phyloP scores from a whole-genome alignment of 805 yeast species.

The Torulaspora franciscae region DNA sequence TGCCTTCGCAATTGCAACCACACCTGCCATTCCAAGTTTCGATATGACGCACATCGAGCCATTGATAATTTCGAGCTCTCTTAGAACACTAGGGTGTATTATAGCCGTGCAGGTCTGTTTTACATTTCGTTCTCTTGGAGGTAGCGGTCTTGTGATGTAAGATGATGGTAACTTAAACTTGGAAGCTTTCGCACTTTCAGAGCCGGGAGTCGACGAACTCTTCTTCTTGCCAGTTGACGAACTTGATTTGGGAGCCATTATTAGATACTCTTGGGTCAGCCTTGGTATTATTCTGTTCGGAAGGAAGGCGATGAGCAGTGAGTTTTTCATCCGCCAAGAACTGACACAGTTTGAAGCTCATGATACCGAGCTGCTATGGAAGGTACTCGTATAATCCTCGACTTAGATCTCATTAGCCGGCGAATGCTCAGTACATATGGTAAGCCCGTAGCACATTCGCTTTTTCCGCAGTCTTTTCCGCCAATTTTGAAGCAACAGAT shows the following conservation, averaged over 20 bases:
- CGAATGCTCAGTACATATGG: neutral
- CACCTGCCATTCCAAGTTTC: conserved; percentile 45
- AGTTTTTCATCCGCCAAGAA: neutral
- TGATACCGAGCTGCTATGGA: neutral
- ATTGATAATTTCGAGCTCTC: conserved; percentile 42
- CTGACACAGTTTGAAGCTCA: neutral
- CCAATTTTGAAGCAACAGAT: conserved; percentile 1
- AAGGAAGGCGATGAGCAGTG: conserved; percentile 9
- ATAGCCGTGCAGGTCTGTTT: conserved; percentile 39
- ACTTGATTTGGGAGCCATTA: conserved; percentile 32
- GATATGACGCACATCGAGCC: conserved; percentile 46
- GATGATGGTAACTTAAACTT: conserved; percentile 38
- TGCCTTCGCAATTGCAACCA: conserved; percentile 41
- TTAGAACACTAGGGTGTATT: conserved; percentile 43
- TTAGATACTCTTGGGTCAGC: neutral
- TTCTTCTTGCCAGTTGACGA: conserved; percentile 31
- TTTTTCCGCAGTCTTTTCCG: neutral
- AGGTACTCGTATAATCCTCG: neutral
- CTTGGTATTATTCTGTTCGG: neutral
- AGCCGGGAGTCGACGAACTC: conserved; percentile 15
- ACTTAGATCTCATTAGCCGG: neutral
- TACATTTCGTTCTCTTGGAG: conserved; percentile 16
- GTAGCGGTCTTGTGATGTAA: conserved; percentile 39
- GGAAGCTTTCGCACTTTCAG: conserved; percentile 19
- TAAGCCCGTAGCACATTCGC: neutral